Evolutionary conservation across 768 basidiomycete genomes (phyloP), one percentile per base, ranked within the genome.

Genomic region (Hygrophorus pudorinus): DNA sequence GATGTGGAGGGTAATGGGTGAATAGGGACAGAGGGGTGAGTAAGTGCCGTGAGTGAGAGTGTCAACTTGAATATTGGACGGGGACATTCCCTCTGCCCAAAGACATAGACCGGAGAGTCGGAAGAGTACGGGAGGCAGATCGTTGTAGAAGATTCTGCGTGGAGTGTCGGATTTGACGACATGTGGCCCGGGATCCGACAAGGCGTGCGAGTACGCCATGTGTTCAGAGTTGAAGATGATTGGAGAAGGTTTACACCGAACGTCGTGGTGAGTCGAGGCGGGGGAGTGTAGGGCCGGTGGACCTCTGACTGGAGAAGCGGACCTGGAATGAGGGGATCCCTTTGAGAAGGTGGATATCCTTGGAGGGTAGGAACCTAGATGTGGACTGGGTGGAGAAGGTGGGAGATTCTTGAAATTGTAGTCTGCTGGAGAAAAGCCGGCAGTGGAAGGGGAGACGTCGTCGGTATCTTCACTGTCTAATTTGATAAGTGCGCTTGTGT

Each of bases 51-150:
- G 37, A 70, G 65, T 37, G 37, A 80, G 60, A 16, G 70, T 64
- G 56, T 80, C 80, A 45, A 82, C 64, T 48, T 78, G 74, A 57
- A 84, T 65, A 24, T 67, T 62, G 44, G 78, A 70, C 13, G 78
- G 69, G n/a, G 70, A 62, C 78, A 85, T 81, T 47, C 82, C 81
- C 51, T 82, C 79, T 17, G 83, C 77, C 55, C 70, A 71, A 13
- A 86, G 65, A 32, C 67, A 71, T 45, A 85, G 57, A 37, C 62
- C 63, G 48, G 60, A 59, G 57, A 66, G 55, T 53, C 63, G 58
- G 52, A 57, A 57, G 63, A 45, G 31, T 64, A 47, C 46, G 53
- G 39, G 34, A 18, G 48, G 53, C 30, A 41, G 33, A 32, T 44
- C 41, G 47, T 51, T 46, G 43, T 42, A 39, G 48, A 47, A 42